Evolutionary conservation across 2,329 filamentous ascomycete species (phyloP).

Genomic region (Trichoderma afroharzianum): DNA sequence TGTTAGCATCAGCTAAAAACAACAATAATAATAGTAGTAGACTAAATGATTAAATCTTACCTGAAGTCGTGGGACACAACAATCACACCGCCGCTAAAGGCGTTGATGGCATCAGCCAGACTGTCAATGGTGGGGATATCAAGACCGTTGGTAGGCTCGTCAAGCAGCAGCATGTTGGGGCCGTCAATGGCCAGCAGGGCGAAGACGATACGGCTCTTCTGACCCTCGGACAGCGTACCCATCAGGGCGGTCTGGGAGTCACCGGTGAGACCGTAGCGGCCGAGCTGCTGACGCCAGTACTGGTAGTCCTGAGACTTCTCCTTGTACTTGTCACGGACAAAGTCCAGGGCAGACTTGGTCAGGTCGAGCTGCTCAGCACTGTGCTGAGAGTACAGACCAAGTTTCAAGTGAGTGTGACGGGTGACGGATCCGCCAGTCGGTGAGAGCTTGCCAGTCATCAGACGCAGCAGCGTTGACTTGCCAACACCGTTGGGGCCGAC

Average conservation of each 20-base stretch:
- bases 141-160: slow-evolving; percentile 98
- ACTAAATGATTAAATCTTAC: slow-evolving; percentile 55
- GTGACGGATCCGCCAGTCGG: slow-evolving; percentile 78
- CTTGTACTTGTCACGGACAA: slow-evolving; percentile 91
- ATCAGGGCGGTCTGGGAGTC: slow-evolving; percentile 95
- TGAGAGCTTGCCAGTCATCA: slow-evolving; percentile 94
- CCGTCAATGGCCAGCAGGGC: slow-evolving; percentile 90
- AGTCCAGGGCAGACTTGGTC: slow-evolving; percentile 96
- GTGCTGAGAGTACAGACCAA: slow-evolving; percentile 97
- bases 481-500: slow-evolving; percentile 99
- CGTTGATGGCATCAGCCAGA: slow-evolving; percentile 95
- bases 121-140: slow-evolving; percentile 99
- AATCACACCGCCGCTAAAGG: slow-evolving; percentile 92
- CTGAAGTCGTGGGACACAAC: slow-evolving; percentile 99
- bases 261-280: slow-evolving; percentile 87
- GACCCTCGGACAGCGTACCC: slow-evolving; percentile 95
- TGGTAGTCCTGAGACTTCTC: slow-evolving; percentile 94
- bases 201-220: slow-evolving; percentile 98
- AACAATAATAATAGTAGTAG: too few relatives aligned
- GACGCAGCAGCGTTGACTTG: slow-evolving; percentile 91
- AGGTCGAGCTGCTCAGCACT: slow-evolving; percentile 97
- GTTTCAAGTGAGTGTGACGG: slow-evolving; percentile 96
- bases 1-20: slow-evolving; percentile 10
- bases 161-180: slow-evolving; percentile 95
- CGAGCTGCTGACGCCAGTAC: slow-evolving; percentile 98